Conservation (phyloP, 331 rosid species). For the Acacia concinna region DNA sequence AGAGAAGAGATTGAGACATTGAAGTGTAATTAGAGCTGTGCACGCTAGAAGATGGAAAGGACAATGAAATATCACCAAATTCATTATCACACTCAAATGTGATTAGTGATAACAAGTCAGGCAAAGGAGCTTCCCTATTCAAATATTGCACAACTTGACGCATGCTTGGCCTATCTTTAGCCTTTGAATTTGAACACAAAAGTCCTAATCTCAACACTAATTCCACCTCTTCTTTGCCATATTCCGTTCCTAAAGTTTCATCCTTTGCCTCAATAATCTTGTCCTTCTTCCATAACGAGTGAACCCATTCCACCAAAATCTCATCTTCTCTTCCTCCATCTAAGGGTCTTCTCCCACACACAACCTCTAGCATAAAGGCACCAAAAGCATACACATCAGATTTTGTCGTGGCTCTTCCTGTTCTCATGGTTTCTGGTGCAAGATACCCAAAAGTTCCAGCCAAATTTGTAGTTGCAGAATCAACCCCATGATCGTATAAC, state of each 20-base stretch:
- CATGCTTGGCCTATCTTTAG: constrained; percentile 43
- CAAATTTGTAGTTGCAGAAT: neutral
- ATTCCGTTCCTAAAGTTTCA: constrained; percentile 30
- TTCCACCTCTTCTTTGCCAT: constrained; percentile 37
- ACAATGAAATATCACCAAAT: constrained; percentile 38
- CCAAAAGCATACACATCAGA: neutral
- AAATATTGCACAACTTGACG: constrained; percentile 37
- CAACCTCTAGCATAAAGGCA: neutral
- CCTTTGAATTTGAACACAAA: constrained; percentile 39
- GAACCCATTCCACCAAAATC: constrained; percentile 42
- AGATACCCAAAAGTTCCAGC: neutral
- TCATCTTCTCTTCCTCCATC: neutral
- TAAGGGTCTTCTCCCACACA: neutral
- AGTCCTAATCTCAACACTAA: constrained; percentile 46
- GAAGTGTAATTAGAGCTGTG: neutral
- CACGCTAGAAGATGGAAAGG: constrained; percentile 35
- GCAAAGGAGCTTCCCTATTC: constrained; percentile 29
- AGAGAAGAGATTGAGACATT: neutral
- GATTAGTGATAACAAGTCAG: neutral
- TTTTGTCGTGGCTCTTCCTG: neutral
- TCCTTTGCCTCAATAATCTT: constrained; percentile 41
- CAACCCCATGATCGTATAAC: neutral
- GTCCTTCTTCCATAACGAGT: constrained; percentile 31
- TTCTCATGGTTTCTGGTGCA: neutral
- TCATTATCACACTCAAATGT: constrained; percentile 18